These are phyloP conservation scores for Dunaliella sp. DNA, from an alignment of 139 green algal species.

Conservation along the genomic window DNA sequence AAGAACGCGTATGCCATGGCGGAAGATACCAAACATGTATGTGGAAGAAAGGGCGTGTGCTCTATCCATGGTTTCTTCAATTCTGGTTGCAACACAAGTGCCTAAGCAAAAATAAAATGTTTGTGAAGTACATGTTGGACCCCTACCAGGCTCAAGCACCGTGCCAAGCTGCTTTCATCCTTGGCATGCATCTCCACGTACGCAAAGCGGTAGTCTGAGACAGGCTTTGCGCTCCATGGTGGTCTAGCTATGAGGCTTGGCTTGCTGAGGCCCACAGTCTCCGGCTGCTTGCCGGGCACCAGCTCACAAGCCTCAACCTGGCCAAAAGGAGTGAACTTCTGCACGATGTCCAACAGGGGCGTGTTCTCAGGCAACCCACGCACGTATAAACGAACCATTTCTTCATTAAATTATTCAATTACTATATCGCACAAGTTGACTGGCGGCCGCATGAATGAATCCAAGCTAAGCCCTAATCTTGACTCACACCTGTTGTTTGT, in stretches of 20 bases:
- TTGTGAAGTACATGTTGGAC: too few relatives aligned
- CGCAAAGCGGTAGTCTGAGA: constrained; percentile 5
- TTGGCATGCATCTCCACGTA: constrained; percentile 10
- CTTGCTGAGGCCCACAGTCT: background rate
- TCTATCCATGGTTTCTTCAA: too few relatives aligned
- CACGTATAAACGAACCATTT: background rate
- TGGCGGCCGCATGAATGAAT: too few relatives aligned
- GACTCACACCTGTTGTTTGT: too few relatives aligned
- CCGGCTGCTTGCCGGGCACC: background rate
- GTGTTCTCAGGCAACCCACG: background rate
- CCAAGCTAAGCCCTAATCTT: too few relatives aligned
- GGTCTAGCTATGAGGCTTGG: background rate
- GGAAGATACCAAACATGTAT: too few relatives aligned
- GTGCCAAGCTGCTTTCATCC: constrained; percentile 3
- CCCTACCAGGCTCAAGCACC: constrained; percentile 9
- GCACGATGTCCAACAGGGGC: background rate
- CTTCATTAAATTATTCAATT: too few relatives aligned
- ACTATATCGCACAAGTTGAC: too few relatives aligned
- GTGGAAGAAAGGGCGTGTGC: too few relatives aligned
- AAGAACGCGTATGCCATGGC: too few relatives aligned
- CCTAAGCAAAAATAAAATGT: too few relatives aligned
- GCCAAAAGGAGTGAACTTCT: background rate
- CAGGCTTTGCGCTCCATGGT: background rate
- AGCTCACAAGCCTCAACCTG: background rate
- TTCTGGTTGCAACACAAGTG: too few relatives aligned